Base-by-base conservation (phyloP, 1,284 basidiomycete genomes). In the Fomitopsis schrenkii region DNA sequence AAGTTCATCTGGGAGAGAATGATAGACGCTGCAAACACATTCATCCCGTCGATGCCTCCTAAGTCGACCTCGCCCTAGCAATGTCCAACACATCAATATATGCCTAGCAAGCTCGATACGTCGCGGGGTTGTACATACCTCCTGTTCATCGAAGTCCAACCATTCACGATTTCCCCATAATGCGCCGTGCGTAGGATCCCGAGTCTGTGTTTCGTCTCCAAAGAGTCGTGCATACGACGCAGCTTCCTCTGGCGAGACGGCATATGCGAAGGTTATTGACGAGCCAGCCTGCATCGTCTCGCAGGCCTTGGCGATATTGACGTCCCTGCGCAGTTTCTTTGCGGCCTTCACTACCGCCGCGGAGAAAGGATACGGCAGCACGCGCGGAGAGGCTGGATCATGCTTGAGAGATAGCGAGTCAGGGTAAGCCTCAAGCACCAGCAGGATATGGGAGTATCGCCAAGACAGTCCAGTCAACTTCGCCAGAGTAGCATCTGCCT, bases 401-500 rank as follows among this genome's bases (percentile, higher is more conserved):
- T 41, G 28, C 19, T 60, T 70, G 62, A 66, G 72, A 40, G 75
- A 70, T 62, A 75, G 75, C 1, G 80, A 76, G 14, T 72, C 70
- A 3, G 85, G 83, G 65, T 87, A 91, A 2, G 84, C 84, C 70
- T 90, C 86, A 56, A 92, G 82, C 15, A 92, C 62, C 22, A 92
- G 67, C 2, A 88, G 76, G 8, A 91, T 61, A 44, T 75, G 71
- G 9, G 68, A 68, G 68, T 83, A 92, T 22, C 78, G 76, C 86
- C 85, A 89, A 15, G 90, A 89, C 50, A 81, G 75, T 17, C 72
- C 66, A 3, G 75, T 71, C 9, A 89, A 70, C 3, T 63, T 68
- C 7, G 71, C 64, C 6, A 78, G 66, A 8, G 86, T 72, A 10
- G 73, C 67, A 8, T 81, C 79, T 45, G 79, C 75, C 50, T 79